Evolutionary conservation across 352 stramenopile genomes (phyloP).

Genomic region (Globisporangium echinulatum): DNA sequence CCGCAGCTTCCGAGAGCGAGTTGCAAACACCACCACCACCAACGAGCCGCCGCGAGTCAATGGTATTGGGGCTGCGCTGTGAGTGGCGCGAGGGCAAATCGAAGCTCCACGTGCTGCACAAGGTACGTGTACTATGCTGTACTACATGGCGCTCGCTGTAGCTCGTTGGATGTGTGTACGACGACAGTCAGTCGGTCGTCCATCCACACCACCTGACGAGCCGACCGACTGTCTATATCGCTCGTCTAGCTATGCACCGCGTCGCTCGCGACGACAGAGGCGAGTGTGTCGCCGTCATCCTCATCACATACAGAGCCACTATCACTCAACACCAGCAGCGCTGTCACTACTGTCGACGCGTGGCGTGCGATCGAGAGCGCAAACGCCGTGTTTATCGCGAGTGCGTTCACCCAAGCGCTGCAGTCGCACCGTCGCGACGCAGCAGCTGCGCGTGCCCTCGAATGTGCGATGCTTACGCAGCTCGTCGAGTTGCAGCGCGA

Average conservation of each 20-base stretch:
- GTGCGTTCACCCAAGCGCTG: conserved; percentile 31
- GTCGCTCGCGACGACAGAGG: neutral
- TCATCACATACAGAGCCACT: neutral
- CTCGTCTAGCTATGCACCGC: neutral
- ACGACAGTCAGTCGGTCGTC: no score
- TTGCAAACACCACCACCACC: neutral
- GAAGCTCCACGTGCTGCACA: conserved; percentile 53
- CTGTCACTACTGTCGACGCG: neutral
- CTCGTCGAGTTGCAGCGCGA: conserved; percentile 39
- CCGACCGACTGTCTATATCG: neutral
- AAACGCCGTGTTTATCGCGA: conserved; percentile 48
- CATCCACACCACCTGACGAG: no score
- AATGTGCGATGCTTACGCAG: conserved; percentile 25
- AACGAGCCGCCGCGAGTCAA: conserved; percentile 24
- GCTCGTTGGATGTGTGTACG: no score
- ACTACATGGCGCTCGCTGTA: neutral
- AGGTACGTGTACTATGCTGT: conserved; percentile 24
- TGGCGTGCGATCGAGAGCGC: conserved; percentile 36
- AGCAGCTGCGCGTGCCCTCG: conserved; percentile 24
- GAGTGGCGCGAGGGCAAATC: conserved; percentile 65
- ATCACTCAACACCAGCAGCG: neutral
- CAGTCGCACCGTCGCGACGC: conserved; percentile 27
- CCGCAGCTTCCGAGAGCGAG: neutral
- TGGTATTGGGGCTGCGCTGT: conserved; percentile 52
- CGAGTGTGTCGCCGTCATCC: neutral